Evolutionary conservation across 75 land plant genomes (phyloP), one percentile per base, ranked within the genome.

Genomic region (Pseudotsuga menziesii): DNA sequence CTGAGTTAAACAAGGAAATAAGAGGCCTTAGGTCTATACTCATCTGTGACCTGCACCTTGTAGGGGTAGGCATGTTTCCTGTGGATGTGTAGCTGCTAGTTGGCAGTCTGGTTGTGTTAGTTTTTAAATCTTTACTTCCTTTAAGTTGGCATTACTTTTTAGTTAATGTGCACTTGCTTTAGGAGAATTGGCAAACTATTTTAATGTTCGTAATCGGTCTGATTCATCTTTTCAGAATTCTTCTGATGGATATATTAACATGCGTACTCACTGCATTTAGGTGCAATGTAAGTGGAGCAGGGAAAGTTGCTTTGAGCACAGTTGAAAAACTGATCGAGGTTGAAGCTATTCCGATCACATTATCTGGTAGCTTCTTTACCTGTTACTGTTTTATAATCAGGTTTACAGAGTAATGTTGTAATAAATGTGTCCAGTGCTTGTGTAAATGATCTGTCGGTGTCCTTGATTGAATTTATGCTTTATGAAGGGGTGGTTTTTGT

Each of bases 231-330:
- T 44, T 44, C 52, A 6, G 52, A 44, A 8, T 44, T 9, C 52
- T 44, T 8, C 7, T n/a, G 0, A 44, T 44, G 52, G 16, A 8
- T 23, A 61, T 61, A 61, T 61, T n/a, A 1, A 13, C 22, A 61
- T 29, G 13, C 20, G 14, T 25, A 59, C 26, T 9, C 35, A 17
- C 73, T 78, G 26, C 55, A 22, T 78, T 59, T 71, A 85, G 86
- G 78, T 81, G 83, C 71, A 74, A 78, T 54, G 86, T 85, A 23
- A 85, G 86, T 79, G 86, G 86, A 55, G 74, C 84, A n/a, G 86
- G 86, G 56, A 85, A 85, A 79, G 80, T 85, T 74, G 86, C 86
- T 22, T 35, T 82, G 60, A 78, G 75, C 70, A 80, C 72, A 57
- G 71, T 85, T 77, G 86, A 85, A 74, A 85, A 85, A 67, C 80